Percentiles rank a stretch among this genome's conserved stretches.
phyloP scores from a whole-genome alignment of 2,329 filamentous ascomycete species.

The Fusarium hostae region DNA sequence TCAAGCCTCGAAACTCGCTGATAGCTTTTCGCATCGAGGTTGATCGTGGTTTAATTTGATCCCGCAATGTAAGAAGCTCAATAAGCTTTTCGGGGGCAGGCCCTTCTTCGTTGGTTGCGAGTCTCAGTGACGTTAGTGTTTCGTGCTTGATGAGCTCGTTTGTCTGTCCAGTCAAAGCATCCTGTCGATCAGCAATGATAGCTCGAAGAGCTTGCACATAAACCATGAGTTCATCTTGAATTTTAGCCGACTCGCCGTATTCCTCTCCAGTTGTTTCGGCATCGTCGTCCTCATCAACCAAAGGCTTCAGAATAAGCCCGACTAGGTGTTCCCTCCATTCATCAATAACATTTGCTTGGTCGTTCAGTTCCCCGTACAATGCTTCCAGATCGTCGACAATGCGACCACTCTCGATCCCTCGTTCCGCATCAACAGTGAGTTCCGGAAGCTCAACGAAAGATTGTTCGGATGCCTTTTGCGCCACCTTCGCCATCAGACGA shows the following conservation, averaged over 20 bases:
- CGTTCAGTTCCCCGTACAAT: conserved; percentile 74
- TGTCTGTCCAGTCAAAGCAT: conserved; percentile 79
- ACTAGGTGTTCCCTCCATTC: conserved; percentile 80
- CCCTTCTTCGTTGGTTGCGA: conserved; percentile 72
- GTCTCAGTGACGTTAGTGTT: conserved; percentile 67
- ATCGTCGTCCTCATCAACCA: conserved; percentile 84
- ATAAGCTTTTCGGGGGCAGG: conserved; percentile 74
- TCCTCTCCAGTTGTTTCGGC: conserved; percentile 87
- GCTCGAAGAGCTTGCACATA: conserved; percentile 84
- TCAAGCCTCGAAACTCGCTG: conserved; percentile 74
- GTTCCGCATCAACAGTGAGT: conserved; percentile 59
- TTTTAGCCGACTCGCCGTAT: conserved; percentile 85
- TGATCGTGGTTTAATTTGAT: conserved; percentile 61
- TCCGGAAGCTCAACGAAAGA: conserved; percentile 72
- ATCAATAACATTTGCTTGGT: conserved; percentile 76
- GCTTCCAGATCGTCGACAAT: conserved; percentile 73
- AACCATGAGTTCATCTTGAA: conserved; percentile 88
- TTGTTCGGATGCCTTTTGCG: conserved; percentile 61
- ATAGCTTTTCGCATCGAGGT: conserved; percentile 78
- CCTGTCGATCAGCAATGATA: conserved; percentile 80
- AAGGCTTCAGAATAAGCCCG: conserved; percentile 75
- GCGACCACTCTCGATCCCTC: conserved; percentile 78
- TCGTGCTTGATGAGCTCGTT: conserved; percentile 82
- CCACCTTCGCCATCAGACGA: conserved; percentile 71
- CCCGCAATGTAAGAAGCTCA: conserved; percentile 61